Conservation (phyloP, 2,329 filamentous ascomycete genomes). For the Botrytis pseudocinerea region DNA sequence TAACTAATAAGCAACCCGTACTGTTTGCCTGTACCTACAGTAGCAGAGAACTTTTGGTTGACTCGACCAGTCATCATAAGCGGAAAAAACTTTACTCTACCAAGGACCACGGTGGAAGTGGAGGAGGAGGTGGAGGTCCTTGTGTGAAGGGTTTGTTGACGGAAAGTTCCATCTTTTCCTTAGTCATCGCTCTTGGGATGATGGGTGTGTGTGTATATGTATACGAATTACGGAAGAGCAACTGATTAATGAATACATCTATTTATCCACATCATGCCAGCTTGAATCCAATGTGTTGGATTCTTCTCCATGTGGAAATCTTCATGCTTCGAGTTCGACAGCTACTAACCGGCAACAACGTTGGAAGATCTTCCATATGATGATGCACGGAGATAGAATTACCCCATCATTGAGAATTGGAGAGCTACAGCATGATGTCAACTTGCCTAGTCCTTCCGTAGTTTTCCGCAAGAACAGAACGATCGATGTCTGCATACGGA, state of each 20-base stretch:
- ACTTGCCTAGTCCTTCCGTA: neutral
- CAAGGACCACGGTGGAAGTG: neutral
- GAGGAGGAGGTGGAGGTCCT: neutral
- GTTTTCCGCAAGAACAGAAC: constrained; percentile 6
- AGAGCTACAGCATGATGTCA: neutral
- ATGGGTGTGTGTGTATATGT: neutral
- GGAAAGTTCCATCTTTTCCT: neutral
- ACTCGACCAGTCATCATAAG: neutral
- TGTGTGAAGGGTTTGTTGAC: neutral
- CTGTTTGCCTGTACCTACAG: neutral
- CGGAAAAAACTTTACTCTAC: constrained; percentile 10
- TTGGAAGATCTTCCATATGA: neutral
- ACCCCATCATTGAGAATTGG: neutral
- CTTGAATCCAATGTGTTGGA: neutral
- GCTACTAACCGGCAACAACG: neutral
- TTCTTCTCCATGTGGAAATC: neutral
- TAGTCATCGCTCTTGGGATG: neutral
- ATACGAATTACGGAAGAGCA: neutral
- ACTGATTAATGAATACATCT: too few species aligned
- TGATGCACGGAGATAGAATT: constrained; percentile 4
- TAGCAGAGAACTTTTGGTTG: neutral
- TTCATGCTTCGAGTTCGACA: neutral
- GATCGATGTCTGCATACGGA: neutral
- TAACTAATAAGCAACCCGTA: neutral
- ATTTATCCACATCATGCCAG: neutral